phyloP scores from a whole-genome alignment of 495 filamentous ascomycete species.

The Penicilliopsis zonata region DNA sequence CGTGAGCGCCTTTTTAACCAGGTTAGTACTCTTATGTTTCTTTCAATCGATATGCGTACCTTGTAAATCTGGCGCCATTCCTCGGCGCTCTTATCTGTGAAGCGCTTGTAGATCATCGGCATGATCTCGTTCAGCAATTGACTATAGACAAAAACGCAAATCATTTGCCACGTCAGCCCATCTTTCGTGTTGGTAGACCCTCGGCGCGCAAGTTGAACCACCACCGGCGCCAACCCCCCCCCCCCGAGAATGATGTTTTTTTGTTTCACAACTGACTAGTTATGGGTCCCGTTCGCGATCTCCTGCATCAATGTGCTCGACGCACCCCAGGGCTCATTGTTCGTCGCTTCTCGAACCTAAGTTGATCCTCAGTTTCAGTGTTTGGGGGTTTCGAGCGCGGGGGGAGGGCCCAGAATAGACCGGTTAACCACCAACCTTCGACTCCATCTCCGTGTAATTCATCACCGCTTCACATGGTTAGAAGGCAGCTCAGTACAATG shows the following conservation, averaged over 20 bases:
- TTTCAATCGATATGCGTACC: slow-evolving; percentile 20
- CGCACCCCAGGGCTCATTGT: slow-evolving; percentile 95
- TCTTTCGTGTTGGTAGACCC: too few species aligned
- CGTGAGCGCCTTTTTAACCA: slow-evolving; percentile 55
- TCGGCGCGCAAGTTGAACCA: neutral
- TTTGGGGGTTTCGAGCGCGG: neutral
- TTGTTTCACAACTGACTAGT: slow-evolving; percentile 93
- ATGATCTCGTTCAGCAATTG: slow-evolving; percentile 98
- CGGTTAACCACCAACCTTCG: slow-evolving; percentile 55
- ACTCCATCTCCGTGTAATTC: slow-evolving; percentile 99
- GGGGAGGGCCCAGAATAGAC: neutral
- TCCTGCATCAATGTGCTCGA: slow-evolving; percentile 90
- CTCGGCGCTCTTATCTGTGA: slow-evolving; percentile 95
- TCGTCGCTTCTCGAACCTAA: slow-evolving; percentile 89
- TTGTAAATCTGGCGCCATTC: slow-evolving; percentile 99
- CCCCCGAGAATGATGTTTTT: slow-evolving; percentile 1
- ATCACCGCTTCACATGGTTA: slow-evolving; percentile 60
- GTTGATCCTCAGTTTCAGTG: slow-evolving; percentile 3
- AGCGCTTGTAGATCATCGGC: slow-evolving; percentile 99
- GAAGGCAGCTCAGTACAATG: too few species aligned
- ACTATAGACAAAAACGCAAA: slow-evolving; percentile 31
- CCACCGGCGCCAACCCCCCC: slow-evolving; percentile 6
- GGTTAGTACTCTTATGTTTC: slow-evolving; percentile 1
- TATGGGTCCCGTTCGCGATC: slow-evolving; percentile 94
- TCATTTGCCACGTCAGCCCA: neutral